Conservation (phyloP, 1,139 yeast genomes). For the Eremothecium cymbalariae region DNA sequence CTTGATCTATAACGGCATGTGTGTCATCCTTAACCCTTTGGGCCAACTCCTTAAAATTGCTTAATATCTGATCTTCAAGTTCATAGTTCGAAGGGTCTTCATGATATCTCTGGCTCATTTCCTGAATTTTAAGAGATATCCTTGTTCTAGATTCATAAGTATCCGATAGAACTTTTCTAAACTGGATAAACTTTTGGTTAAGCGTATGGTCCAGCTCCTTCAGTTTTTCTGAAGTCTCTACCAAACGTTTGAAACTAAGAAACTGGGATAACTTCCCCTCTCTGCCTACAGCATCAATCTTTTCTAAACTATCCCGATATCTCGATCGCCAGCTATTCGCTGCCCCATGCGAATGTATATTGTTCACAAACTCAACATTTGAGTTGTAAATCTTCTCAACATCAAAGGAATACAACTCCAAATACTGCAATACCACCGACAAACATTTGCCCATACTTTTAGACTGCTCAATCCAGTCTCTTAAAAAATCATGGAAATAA, state of each 20-base stretch:
- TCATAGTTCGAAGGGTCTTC: constrained; percentile 15
- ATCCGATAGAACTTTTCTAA: constrained; percentile 29
- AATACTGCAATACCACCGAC: constrained; percentile 51
- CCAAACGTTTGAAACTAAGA: constrained; percentile 26
- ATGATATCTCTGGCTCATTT: constrained; percentile 11
- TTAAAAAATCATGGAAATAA: constrained; percentile 30
- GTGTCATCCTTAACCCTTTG: constrained; percentile 15
- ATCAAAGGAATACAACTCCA: constrained; percentile 43
- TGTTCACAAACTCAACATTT: constrained; percentile 41
- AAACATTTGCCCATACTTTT: constrained; percentile 42
- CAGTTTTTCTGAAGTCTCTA: constrained; percentile 27
- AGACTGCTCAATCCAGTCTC: constrained; percentile 26
- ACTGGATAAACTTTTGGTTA: constrained; percentile 22
- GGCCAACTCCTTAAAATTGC: constrained; percentile 21
- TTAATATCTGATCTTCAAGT: constrained; percentile 23
- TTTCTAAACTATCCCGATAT: constrained; percentile 28
- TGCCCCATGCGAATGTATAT: constrained; percentile 42
- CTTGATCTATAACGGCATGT: constrained; percentile 17
- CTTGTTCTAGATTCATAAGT: constrained; percentile 26
- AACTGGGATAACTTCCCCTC: constrained; percentile 27
- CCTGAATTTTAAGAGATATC: constrained; percentile 16
- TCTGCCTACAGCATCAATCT: constrained; percentile 31
- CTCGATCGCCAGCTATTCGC: constrained; percentile 43
- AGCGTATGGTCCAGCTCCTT: constrained; percentile 22
- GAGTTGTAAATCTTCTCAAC: constrained; percentile 47